Evolutionary conservation across 495 filamentous ascomycete species (phyloP), one percentile per base, ranked within the genome.

Genomic region (Penicillium crystallinum): DNA sequence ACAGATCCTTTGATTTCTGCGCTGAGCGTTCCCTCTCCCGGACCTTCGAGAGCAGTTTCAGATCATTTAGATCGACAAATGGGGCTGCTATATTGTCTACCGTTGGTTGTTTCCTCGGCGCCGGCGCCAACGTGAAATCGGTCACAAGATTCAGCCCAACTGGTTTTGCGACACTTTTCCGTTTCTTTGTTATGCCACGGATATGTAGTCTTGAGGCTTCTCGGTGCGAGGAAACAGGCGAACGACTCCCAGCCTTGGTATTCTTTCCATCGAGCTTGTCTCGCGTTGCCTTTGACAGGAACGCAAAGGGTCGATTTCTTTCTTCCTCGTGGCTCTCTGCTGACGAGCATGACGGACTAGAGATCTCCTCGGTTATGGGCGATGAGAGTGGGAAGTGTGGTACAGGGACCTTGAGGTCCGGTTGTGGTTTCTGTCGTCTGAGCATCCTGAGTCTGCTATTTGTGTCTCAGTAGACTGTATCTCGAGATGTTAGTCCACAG

Each of bases 121-220:
- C 40, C 18, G 50, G 37, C 2, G 69, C 31, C 14, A 56, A 56
- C 2, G 69, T 66, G 40, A 78, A 73, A 41, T 76, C 68, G 4
- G 87, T 89, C 8, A 87, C 77, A 4, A 91, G 57, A 56, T 79
- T 88, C 62, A 90, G 75, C 3, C 84, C 85, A 3, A 68, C 49
- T 10, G 79, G 80, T 58, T 68, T 65, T 30, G 72, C 75, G 50
- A 44, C 36, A 33, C 55, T 60, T 54, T 64, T 65, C 29, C 79
- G 85, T 53, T 80, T 80, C 54, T 65, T 70, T 22, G 45, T 58
- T 31, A 69, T 67, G 0, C 61, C 61, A 4, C 56, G 45, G 27
- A 62, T 46, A 30, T 55, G 57, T 12, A 55, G 31, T 23, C 52
- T 48, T 23, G 55, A 52, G 19, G n/a, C 33, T 10, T 58, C 53